phyloP scores from a whole-genome alignment of 345 rosid genomes.

The Murraya paniculata region DNA sequence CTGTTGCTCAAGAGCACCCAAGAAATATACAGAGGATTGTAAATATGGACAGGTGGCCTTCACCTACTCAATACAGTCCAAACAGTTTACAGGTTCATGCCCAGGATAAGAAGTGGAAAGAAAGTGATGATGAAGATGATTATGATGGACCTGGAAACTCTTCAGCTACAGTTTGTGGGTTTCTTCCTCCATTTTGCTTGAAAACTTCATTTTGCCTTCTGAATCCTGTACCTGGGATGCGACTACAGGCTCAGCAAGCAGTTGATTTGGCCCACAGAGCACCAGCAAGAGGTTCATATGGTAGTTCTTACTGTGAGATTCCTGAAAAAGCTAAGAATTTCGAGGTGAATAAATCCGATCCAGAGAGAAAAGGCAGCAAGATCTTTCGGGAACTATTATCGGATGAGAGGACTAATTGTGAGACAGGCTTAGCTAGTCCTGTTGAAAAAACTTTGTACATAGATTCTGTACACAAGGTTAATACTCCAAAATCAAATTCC shows the following conservation, averaged over 20 bases:
- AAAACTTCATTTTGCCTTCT: constrained; percentile 58
- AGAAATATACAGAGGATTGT: constrained; percentile 26
- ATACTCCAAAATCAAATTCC: constrained; percentile 25
- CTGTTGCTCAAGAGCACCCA: constrained; percentile 33
- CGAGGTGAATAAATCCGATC: constrained; percentile 14
- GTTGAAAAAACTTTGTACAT: constrained; percentile 79
- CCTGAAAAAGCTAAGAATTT: constrained; percentile 25
- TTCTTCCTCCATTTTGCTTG: constrained; percentile 67
- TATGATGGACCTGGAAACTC: constrained; percentile 26
- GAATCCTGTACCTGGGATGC: constrained; percentile 59
- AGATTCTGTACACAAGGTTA: constrained; percentile 50
- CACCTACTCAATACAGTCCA: constrained; percentile 22
- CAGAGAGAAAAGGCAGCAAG: constrained; percentile 20
- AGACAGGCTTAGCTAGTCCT: constrained; percentile 35
- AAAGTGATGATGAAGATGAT: constrained; percentile 55
- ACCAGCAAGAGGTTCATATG: constrained; percentile 40
- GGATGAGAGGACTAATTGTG: constrained; percentile 42
- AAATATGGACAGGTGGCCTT: constrained; percentile 25
- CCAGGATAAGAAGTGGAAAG: constrained; percentile 27
- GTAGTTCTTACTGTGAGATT: constrained; percentile 21
- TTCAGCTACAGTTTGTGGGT: constrained; percentile 59
- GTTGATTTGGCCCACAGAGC: constrained; percentile 38
- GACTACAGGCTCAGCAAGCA: constrained; percentile 37
- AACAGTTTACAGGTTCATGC: constrained; percentile 24
- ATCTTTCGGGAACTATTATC: constrained; percentile 53